Conservation (phyloP, 2,329 filamentous ascomycete species). For the Fusarium acutatum region DNA sequence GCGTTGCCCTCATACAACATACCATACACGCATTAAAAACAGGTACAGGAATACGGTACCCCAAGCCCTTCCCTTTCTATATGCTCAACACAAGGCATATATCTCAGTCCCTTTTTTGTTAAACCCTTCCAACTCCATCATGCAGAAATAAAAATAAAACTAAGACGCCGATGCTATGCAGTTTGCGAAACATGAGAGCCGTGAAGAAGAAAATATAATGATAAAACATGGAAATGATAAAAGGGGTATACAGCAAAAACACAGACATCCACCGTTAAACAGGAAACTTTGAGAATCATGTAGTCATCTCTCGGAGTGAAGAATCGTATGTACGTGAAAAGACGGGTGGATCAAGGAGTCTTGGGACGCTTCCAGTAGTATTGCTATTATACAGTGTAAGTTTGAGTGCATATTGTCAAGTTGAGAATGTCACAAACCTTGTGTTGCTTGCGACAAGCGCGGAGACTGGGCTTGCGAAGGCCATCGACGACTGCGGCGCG, state of each 20-base stretch:
- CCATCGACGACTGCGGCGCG: constrained; percentile 85
- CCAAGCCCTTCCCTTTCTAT: constrained; percentile 1
- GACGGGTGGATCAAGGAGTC: constrained; percentile 57
- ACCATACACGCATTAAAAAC: constrained; percentile 1
- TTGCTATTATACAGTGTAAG: constrained; percentile 58
- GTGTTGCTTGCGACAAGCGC: constrained; percentile 93
- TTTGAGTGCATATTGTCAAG: neutral
- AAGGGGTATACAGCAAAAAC: constrained; percentile 39
- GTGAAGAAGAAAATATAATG: neutral
- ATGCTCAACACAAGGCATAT: neutral
- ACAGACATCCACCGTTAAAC: constrained; percentile 25
- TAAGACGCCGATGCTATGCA: constrained; percentile 42
- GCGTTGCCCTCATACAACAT: constrained; percentile 18
- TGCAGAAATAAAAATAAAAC: constrained; percentile 24
- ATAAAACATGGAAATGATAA: constrained; percentile 15
- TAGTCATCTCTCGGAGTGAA: constrained; percentile 10
- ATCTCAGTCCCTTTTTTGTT: neutral
- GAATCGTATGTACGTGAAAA: constrained; percentile 21
- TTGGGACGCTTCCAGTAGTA: constrained; percentile 74
- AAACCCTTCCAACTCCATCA: constrained; percentile 31
- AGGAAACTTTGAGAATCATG: constrained; percentile 9
- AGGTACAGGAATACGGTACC: constrained; percentile 1
- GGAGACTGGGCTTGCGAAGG: constrained; percentile 85
- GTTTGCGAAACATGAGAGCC: constrained; percentile 21
- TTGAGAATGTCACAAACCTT: constrained; percentile 71